phyloP scores from a whole-genome alignment of 2,329 filamentous ascomycete genomes.

The Hymenoscyphus infarciens region DNA sequence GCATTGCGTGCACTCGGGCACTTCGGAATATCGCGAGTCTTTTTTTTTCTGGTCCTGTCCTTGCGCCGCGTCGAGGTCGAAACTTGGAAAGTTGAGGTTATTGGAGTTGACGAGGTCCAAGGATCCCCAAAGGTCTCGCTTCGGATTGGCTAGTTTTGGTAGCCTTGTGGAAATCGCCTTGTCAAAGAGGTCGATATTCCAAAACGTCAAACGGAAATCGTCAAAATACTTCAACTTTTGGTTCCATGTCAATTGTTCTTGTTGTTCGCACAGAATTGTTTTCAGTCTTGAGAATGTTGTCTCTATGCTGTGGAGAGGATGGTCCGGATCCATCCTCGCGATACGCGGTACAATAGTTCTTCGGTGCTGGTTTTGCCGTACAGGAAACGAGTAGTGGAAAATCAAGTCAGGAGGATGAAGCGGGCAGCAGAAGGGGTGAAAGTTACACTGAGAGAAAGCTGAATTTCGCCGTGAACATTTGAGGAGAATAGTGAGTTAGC shows the following conservation, averaged over 20 bases:
- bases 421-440: too few species aligned
- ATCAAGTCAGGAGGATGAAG: too few species aligned
- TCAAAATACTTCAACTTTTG: background rate
- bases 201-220: background rate
- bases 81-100: background rate
- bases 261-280: background rate
- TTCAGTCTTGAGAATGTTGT: background rate
- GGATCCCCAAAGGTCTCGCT: background rate
- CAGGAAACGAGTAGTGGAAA: too few species aligned
- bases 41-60: background rate
- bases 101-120: background rate
- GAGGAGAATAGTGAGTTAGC: too few species aligned
- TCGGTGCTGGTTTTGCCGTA: too few species aligned
- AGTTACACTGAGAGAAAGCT: too few species aligned
- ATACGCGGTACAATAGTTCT: too few species aligned
- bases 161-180: slow-evolving; percentile 1
- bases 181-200: background rate
- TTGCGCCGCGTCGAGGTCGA: background rate
- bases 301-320: background rate
- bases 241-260: background rate
- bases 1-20: background rate
- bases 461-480: too few species aligned
- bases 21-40: background rate
- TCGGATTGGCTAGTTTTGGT: background rate
- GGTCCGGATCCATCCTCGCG: too few species aligned